phyloP scores from a whole-genome alignment of 2,329 filamentous ascomycete species.

The Esteya vermicola region DNA sequence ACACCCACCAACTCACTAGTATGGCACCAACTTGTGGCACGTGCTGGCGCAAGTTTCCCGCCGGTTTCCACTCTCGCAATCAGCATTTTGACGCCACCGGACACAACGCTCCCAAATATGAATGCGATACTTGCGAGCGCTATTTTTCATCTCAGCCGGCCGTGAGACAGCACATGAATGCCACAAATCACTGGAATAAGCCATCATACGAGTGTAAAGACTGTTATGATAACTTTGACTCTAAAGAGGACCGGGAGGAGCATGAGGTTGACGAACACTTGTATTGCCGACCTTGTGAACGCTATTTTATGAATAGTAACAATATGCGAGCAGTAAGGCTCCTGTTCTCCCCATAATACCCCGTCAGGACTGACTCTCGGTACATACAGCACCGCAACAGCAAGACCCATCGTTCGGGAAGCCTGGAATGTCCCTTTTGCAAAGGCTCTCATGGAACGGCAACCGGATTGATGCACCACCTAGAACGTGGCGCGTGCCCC shows the following conservation, averaged over 20 bases:
- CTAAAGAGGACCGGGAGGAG: constrained; percentile 8
- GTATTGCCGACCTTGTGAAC: background rate
- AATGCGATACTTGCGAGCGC: constrained; percentile 14
- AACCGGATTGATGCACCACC: background rate
- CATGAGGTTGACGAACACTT: background rate
- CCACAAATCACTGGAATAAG: too few species aligned
- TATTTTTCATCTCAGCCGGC: too few species aligned
- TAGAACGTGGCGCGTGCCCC: background rate
- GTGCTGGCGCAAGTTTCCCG: constrained; percentile 19
- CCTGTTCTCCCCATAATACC: too few species aligned
- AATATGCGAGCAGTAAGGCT: too few species aligned
- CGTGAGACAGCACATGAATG: too few species aligned
- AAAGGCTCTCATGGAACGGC: background rate
- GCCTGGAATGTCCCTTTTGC: too few species aligned
- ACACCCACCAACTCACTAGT: too few species aligned
- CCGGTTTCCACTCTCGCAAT: constrained; percentile 16
- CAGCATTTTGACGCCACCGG: background rate
- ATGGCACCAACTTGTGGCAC: constrained; percentile 3
- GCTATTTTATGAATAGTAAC: background rate
- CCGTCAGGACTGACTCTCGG: too few species aligned
- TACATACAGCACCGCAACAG: too few species aligned
- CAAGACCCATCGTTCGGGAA: too few species aligned
- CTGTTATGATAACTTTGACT: too few species aligned
- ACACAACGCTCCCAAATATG: constrained; percentile 1
- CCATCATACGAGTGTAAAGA: too few species aligned